Percentiles rank a stretch among this genome's conserved stretches.
Conservation (phyloP, 352 stramenopile species). For the Globisporangium nagaii region DNA sequence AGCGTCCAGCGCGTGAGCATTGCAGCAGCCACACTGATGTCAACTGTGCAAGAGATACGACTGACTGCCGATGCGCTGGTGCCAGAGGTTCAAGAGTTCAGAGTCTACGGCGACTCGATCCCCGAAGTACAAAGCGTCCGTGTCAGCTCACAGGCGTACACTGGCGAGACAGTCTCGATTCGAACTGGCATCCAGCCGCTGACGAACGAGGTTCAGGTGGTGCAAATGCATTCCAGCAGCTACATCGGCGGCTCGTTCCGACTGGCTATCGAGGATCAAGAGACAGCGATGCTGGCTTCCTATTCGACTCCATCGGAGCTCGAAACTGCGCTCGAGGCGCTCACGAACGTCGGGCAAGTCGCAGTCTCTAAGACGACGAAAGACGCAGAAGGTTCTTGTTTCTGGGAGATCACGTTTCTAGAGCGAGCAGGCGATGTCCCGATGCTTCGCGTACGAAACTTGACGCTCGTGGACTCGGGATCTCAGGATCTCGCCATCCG, state of each 20-base stretch:
- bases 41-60: conserved; percentile 41
- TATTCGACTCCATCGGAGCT: conserved; percentile 48
- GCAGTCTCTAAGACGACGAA: conserved; percentile 23
- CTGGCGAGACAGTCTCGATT: conserved; percentile 31
- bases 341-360: conserved; percentile 33
- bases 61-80: conserved; percentile 14
- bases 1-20: conserved; percentile 54
- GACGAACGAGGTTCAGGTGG: conserved; percentile 34
- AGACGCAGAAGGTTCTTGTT: conserved; percentile 32
- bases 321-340: conserved; percentile 34
- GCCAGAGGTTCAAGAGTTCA: conserved; percentile 51
- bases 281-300: conserved; percentile 34
- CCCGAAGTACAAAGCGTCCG: conserved; percentile 36
- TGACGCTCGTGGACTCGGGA: conserved; percentile 41
- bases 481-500: conserved; percentile 33
- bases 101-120: conserved; percentile 25
- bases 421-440: conserved; percentile 46
- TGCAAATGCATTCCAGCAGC: conserved; percentile 28
- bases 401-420: conserved; percentile 58
- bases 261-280: conserved; percentile 24
- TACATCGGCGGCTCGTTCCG: conserved; percentile 49
- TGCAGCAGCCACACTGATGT: conserved; percentile 22
- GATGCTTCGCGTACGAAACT: conserved; percentile 30
- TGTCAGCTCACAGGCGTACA: conserved; percentile 27
- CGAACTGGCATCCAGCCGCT: conserved; percentile 24